Conservation (phyloP, 2,329 filamentous ascomycete genomes). For the Alternaria panax region DNA sequence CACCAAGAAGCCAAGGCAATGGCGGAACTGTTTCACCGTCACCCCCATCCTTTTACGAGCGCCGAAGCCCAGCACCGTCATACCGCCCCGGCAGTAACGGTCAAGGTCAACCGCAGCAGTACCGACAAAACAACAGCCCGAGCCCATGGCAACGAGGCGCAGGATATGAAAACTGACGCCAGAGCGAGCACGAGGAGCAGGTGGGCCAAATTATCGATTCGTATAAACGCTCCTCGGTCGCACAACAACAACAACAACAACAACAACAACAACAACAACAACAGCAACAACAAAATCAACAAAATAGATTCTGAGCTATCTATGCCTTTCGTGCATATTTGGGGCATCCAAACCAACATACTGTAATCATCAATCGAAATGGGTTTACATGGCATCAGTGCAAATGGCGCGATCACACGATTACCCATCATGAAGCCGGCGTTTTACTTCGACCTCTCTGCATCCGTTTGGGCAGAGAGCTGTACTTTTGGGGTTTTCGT, state of each 20-base stretch:
- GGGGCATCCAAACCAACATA: slow-evolving; percentile 23
- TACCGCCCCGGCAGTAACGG: slow-evolving; percentile 51
- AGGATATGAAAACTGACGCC: slow-evolving; percentile 66
- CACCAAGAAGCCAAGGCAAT: slow-evolving; percentile 54
- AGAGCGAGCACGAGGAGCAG: slow-evolving; percentile 48
- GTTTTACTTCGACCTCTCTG: slow-evolving; percentile 21
- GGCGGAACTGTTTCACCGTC: slow-evolving; percentile 47
- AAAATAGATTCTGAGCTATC: slow-evolving; percentile 34
- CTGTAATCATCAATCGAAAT: slow-evolving; percentile 34
- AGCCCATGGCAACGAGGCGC: slow-evolving; percentile 72
- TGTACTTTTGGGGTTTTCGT: slow-evolving; percentile 7
- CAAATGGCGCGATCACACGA: slow-evolving; percentile 14
- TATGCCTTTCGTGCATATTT: slow-evolving; percentile 38
- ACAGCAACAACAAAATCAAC: slow-evolving; percentile 14
- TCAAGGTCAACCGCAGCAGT: slow-evolving; percentile 20
- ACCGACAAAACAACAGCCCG: slow-evolving; percentile 60
- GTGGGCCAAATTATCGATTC: slow-evolving; percentile 47
- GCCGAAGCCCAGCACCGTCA: slow-evolving; percentile 41
- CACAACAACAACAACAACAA: slow-evolving; percentile 18
- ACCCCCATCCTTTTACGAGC: slow-evolving; percentile 44
- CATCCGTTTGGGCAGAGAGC: slow-evolving; percentile 12
- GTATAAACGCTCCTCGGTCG: slow-evolving; percentile 44
- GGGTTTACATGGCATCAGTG: slow-evolving; percentile 28
- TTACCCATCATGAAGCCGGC: slow-evolving; percentile 33
- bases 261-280: no score